Base-by-base conservation (phyloP, 257 asterid genomes). In the Scutellaria barbata region DNA sequence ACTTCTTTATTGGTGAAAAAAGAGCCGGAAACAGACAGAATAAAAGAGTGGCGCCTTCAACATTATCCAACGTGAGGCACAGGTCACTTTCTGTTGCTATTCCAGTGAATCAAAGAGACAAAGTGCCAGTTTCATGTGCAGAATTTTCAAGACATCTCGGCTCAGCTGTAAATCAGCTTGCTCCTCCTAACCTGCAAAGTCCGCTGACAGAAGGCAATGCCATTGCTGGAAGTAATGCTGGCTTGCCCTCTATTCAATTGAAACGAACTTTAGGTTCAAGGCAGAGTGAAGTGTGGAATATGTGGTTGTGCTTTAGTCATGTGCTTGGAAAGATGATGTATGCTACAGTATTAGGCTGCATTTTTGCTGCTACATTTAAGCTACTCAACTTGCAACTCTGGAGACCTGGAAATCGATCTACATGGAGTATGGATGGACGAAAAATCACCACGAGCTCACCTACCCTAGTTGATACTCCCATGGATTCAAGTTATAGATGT, bases 111-210 rank as follows among this genome's bases (percentile, higher is more conserved):
- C 85, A 74, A 77, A 86, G 89, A 82, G 85, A 78, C 71, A 91
- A 83, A 63, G 86, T 76, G 53, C 10, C 88, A 61, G 68, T 74
- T 60, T 78, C 81, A 8, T 33, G 65, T 68, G 61, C 81, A 71
- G 92, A 83, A 76, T 73, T 79, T 68, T 81, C 91, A 10, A 82
- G 79, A 57, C 88, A 88, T 82, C 88, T 92, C 65, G 94, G 99
- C 50, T 58, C 85, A 68, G 96, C 96, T 55, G 96, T 82, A 68
- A 85, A 92, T 81, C 96, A 88, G 81, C 89, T 95, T 71, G 75
- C 96, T 78, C 93, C 95, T 64, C 83, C 84, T 57, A 84, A 83
- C 79, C 80, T 89, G 69, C 93, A 83, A 76, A 81, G 84, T 72
- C 86, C 89, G 12, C 74, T 85, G 63, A 63, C 75, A n/a, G 93